Percentiles rank a stretch among this genome's conserved stretches.
Evolutionary conservation across 208 protist genomes (phyloP).

Genomic region (Acanthamoeba royreba): DNA sequence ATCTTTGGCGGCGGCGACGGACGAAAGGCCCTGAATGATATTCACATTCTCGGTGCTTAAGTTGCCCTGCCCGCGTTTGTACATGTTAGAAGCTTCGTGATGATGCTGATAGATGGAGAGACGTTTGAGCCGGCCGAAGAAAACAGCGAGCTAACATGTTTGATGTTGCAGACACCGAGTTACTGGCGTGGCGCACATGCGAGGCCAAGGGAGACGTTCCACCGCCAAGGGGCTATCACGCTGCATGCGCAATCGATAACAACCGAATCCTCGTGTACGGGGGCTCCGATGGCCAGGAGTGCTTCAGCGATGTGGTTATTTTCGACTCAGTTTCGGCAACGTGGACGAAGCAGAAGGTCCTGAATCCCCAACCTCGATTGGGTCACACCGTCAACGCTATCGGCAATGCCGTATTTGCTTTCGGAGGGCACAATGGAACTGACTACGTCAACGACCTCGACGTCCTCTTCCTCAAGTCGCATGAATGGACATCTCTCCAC

Average conservation of each 20-base stretch:
- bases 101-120: too few relatives aligned
- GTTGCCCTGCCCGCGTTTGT: background rate
- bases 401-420: background rate
- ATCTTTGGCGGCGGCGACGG: constrained; percentile 40
- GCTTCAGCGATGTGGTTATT: constrained; percentile 1
- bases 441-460: constrained; percentile 23
- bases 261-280: background rate
- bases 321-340: background rate
- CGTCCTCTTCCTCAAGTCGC: background rate
- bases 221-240: background rate
- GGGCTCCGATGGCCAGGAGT: background rate
- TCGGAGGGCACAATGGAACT: background rate
- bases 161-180: background rate
- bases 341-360: background rate
- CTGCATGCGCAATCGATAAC: background rate
- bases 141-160: too few relatives aligned
- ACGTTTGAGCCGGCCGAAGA: too few relatives aligned
- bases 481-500: background rate
- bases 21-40: background rate
- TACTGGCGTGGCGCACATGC: background rate
- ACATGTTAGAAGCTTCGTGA: background rate
- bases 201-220: background rate
- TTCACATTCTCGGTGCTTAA: background rate
- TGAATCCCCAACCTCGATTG: background rate
- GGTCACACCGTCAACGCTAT: background rate